A percentile compares a stretch with the other conserved stretches of the same genome.
Conservation (phyloP, 208 protist genomes). For the Leishmania mexicana region DNA sequence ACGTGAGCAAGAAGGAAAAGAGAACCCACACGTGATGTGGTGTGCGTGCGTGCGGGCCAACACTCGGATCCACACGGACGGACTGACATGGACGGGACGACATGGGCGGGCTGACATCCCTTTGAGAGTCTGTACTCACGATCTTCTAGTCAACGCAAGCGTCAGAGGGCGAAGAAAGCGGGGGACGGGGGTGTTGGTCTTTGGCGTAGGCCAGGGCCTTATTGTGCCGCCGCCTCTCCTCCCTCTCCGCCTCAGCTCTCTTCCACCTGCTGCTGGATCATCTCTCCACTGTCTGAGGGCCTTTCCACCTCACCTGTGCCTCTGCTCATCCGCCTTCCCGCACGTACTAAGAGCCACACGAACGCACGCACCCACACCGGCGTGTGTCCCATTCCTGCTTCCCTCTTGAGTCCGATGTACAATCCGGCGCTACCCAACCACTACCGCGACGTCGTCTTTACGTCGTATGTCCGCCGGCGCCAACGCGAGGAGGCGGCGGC, state of each 20-base stretch:
- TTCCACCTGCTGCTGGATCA: not conserved
- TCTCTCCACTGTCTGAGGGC: not conserved
- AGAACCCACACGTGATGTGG: not conserved
- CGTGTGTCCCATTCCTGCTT: not conserved
- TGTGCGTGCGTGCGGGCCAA: not conserved
- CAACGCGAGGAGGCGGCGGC: slow-evolving; percentile 26
- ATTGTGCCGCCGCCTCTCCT: too few relatives aligned
- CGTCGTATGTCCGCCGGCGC: slow-evolving; percentile 34
- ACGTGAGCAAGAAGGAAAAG: not conserved
- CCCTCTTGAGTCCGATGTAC: slow-evolving; percentile 36
- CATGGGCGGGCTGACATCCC: not conserved
- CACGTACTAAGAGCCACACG: not conserved
- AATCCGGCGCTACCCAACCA: slow-evolving; percentile 54
- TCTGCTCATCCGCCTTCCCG: not conserved
- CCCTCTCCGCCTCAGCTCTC: not conserved
- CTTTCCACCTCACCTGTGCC: not conserved
- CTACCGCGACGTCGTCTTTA: slow-evolving; percentile 55
- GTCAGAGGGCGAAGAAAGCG: not conserved
- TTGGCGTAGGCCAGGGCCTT: not conserved
- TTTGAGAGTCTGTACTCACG: not conserved
- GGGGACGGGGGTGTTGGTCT: too few relatives aligned
- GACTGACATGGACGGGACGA: not conserved
- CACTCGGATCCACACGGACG: not conserved
- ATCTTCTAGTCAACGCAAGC: not conserved
- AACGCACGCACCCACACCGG: not conserved